These are phyloP conservation scores for Hypoxylon sp. DNA, from an alignment of 2,329 filamentous ascomycete species.

Conservation along the genomic window DNA sequence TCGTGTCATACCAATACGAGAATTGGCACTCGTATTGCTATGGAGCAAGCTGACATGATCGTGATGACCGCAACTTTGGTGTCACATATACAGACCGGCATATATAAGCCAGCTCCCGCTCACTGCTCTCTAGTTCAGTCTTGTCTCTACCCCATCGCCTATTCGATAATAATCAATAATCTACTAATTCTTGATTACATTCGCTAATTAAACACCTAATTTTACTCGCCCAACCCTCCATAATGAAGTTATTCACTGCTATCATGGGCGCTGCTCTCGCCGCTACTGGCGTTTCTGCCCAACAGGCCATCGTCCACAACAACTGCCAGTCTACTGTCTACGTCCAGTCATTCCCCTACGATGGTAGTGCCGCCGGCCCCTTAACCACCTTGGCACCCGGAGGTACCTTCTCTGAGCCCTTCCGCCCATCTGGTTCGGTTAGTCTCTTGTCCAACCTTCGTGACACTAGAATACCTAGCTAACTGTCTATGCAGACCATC, in stretches of 20 bases:
- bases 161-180: constrained; percentile 12
- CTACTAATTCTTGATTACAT: constrained; percentile 17
- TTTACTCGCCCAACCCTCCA: constrained; percentile 24
- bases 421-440: constrained; percentile 57
- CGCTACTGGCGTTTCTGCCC: constrained; percentile 54
- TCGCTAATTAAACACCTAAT: constrained; percentile 4
- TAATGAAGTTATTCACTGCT: constrained; percentile 53
- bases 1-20: constrained; percentile 42
- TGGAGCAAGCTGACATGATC: constrained; percentile 21
- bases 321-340: constrained; percentile 55
- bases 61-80: constrained; percentile 21
- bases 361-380: constrained; percentile 53
- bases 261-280: constrained; percentile 54
- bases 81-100: constrained; percentile 6
- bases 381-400: constrained; percentile 53
- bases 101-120: constrained; percentile 30
- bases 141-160: constrained; percentile 18
- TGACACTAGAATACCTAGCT: constrained; percentile 22
- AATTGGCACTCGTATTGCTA: constrained; percentile 40
- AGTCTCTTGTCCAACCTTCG: constrained; percentile 42
- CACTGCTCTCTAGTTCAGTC: constrained; percentile 2
- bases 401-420: constrained; percentile 55
- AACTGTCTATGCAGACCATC: constrained; percentile 55
- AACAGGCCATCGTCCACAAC: constrained; percentile 58
- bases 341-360: constrained; percentile 58